Evolutionary conservation across 1,284 basidiomycete genomes (phyloP).

Genomic region (Pseudozyma flocculosa): DNA sequence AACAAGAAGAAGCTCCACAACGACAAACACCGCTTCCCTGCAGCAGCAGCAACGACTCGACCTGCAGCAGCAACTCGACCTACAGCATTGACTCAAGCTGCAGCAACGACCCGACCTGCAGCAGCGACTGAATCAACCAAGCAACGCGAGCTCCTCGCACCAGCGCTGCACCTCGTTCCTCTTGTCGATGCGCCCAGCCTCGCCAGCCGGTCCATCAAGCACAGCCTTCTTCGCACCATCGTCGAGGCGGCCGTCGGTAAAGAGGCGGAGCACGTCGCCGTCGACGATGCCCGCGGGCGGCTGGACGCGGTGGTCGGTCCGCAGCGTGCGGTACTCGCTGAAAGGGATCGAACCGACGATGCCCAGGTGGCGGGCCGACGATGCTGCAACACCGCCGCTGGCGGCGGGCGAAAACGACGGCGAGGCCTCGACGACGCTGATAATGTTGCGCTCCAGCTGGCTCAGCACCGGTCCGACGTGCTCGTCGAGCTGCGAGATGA

Average conservation of each 20-base stretch:
- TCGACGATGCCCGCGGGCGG: slow-evolving; percentile 42
- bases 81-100: too few species aligned
- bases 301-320: slow-evolving; percentile 53
- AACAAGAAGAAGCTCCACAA: too few species aligned
- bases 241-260: slow-evolving; percentile 24
- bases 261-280: slow-evolving; percentile 39
- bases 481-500: slow-evolving; percentile 26
- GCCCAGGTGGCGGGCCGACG: background rate
- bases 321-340: slow-evolving; percentile 47
- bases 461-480: slow-evolving; percentile 15
- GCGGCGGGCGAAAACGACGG: background rate
- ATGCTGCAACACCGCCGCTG: background rate
- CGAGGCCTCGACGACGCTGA: slow-evolving; percentile 12
- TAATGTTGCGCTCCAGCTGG: slow-evolving; percentile 43
- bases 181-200: too few species aligned
- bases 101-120: too few species aligned
- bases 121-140: too few species aligned
- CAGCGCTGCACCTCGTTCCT: too few species aligned
- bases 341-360: slow-evolving; percentile 31
- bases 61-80: too few species aligned
- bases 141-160: too few species aligned
- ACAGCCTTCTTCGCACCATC: too few species aligned
- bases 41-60: too few species aligned
- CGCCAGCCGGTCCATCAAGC: too few species aligned
- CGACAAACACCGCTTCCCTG: too few species aligned